These are phyloP conservation scores for Ulmus americana DNA, from an alignment of 331 rosid genomes.

Conservation along the genomic window DNA sequence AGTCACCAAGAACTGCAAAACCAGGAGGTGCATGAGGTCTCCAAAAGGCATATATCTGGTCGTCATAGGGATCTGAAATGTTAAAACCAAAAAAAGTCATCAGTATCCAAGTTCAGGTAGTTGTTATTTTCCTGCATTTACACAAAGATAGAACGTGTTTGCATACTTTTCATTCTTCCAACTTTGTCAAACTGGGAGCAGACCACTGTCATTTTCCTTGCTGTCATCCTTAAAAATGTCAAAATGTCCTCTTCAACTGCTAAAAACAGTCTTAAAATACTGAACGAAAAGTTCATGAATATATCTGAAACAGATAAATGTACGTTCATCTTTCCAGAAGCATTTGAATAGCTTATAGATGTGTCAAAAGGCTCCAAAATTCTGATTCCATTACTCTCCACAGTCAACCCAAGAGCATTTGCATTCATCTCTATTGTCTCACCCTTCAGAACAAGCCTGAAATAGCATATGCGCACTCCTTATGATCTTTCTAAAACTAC, in stretches of 20 bases:
- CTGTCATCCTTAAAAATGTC: slow-evolving; percentile 79
- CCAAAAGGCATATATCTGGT: slow-evolving; percentile 81
- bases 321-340: slow-evolving; percentile 81
- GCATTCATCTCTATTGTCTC: slow-evolving; percentile 71
- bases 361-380: slow-evolving; percentile 96
- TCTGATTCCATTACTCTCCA: slow-evolving; percentile 90
- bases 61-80: slow-evolving; percentile 54
- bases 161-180: slow-evolving; percentile 64
- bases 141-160: not conserved
- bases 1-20: slow-evolving; percentile 91
- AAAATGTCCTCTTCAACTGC: slow-evolving; percentile 90
- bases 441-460: slow-evolving; percentile 79
- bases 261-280: slow-evolving; percentile 81
- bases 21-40: slow-evolving; percentile 96
- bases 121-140: slow-evolving; percentile 7
- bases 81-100: slow-evolving; percentile 18
- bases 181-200: slow-evolving; percentile 93
- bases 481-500: no score
- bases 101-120: slow-evolving; percentile 15
- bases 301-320: slow-evolving; percentile 74
- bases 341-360: slow-evolving; percentile 69
- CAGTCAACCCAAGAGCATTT: slow-evolving; percentile 73
- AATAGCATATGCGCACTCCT: slow-evolving; percentile 8
- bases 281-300: slow-evolving; percentile 92
- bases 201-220: slow-evolving; percentile 68